Evolutionary conservation across 805 yeast genomes (phyloP).

Genomic region (Hermanozyma aechmeae): DNA sequence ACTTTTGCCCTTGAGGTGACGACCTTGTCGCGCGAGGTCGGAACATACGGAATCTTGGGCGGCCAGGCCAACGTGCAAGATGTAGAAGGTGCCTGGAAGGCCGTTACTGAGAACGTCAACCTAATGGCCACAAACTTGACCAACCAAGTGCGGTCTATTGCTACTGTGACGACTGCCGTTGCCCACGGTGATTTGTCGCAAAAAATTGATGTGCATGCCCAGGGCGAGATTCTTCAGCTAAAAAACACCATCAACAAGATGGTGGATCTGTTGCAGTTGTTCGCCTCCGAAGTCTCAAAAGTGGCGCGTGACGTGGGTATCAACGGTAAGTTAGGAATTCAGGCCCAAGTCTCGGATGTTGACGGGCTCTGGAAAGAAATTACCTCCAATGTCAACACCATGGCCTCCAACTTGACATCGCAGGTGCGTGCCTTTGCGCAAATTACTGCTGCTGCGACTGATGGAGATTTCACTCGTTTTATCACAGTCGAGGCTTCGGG

Average conservation of each 20-base stretch:
- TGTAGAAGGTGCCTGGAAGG: constrained; percentile 44
- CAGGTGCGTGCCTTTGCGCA: constrained; percentile 92
- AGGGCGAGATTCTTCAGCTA: constrained; percentile 80
- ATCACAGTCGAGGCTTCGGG: constrained; percentile 89
- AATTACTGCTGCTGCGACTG: constrained; percentile 89
- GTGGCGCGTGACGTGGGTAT: constrained; percentile 92
- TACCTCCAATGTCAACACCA: constrained; percentile 83
- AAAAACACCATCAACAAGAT: constrained; percentile 82
- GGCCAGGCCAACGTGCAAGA: constrained; percentile 45
- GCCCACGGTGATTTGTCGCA: constrained; percentile 84
- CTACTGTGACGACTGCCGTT: constrained; percentile 85
- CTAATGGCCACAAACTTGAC: constrained; percentile 41
- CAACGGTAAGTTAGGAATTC: constrained; percentile 87
- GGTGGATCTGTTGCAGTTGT: constrained; percentile 85
- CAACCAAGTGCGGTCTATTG: constrained; percentile 81
- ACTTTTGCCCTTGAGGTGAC: constrained; percentile 39
- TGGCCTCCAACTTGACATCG: constrained; percentile 89
- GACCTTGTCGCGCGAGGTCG: constrained; percentile 38
- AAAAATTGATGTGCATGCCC: constrained; percentile 82
- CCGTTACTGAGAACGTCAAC: constrained; percentile 38
- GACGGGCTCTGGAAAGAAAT: constrained; percentile 91
- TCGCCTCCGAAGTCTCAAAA: constrained; percentile 80
- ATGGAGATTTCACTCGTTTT: constrained; percentile 84
- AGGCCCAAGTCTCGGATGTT: constrained; percentile 83
- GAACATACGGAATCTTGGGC: constrained; percentile 38